Conservation (phyloP, 2,329 filamentous ascomycete genomes). For the Pseudogymnoascus sp. region DNA sequence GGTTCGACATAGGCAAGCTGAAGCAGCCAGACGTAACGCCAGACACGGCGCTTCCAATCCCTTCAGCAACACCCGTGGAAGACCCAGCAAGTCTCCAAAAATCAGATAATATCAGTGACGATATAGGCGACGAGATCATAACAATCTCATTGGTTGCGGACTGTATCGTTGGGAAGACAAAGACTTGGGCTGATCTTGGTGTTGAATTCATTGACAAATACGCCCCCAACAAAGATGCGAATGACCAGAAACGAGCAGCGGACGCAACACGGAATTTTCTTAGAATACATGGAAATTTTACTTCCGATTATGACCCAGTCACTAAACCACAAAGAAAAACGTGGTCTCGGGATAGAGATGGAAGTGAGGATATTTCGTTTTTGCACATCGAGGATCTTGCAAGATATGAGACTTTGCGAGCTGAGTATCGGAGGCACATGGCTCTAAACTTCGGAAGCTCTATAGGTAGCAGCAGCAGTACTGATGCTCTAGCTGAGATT, state of each 20-base stretch:
- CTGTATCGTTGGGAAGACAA: not conserved
- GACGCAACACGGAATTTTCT: constrained; percentile 12
- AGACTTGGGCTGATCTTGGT: constrained; percentile 2
- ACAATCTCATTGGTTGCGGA: not conserved
- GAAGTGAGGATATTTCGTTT: constrained; percentile 1
- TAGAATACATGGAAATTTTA: constrained; percentile 14
- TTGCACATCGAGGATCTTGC: not conserved
- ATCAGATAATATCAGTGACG: not conserved
- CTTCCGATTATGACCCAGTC: not conserved
- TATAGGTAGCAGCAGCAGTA: not conserved
- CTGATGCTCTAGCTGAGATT: not conserved
- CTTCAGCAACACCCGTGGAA: not conserved
- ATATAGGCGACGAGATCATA: not conserved
- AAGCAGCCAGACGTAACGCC: not conserved
- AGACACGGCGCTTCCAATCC: not conserved
- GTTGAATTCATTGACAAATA: constrained; percentile 1
- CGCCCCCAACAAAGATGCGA: not conserved
- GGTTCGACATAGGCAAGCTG: not conserved
- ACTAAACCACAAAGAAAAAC: not conserved
- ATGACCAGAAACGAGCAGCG: not conserved
- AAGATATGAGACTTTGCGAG: constrained; percentile 3
- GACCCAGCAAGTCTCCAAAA: not conserved
- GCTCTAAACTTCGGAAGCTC: not conserved
- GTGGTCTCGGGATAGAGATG: not conserved
- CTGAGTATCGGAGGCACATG: not conserved